Evolutionary conservation across 2,329 filamentous ascomycete species (phyloP).

Genomic region (Aspergillus fischeri): DNA sequence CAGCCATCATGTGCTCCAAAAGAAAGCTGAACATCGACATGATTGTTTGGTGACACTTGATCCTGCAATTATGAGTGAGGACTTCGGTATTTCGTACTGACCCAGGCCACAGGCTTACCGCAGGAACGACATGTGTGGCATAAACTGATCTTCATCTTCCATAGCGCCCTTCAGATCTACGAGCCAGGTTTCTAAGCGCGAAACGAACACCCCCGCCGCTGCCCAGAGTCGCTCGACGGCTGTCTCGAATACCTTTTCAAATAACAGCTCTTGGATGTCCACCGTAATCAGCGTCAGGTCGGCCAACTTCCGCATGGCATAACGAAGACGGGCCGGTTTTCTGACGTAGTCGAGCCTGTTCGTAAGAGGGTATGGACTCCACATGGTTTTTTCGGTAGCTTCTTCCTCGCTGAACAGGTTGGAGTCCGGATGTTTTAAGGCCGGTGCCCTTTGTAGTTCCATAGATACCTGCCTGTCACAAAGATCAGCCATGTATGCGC

Average conservation of each 20-base stretch:
- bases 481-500: slow-evolving; percentile 6
- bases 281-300: slow-evolving; percentile 20
- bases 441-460: slow-evolving; percentile 18
- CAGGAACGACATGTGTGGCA: slow-evolving; percentile 26
- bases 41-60: slow-evolving; percentile 24
- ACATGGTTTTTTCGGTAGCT: slow-evolving; percentile 16
- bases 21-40: slow-evolving; percentile 24
- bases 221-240: slow-evolving; percentile 15
- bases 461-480: slow-evolving; percentile 25
- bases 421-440: slow-evolving; percentile 16
- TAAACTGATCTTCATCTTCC: slow-evolving; percentile 13
- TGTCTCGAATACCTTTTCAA: slow-evolving; percentile 14
- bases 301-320: slow-evolving; percentile 18
- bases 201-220: slow-evolving; percentile 15
- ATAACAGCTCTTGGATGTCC: slow-evolving; percentile 23
- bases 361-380: slow-evolving; percentile 31
- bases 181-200: slow-evolving; percentile 21
- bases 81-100: neutral
- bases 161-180: slow-evolving; percentile 15
- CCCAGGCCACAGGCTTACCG: slow-evolving; percentile 20
- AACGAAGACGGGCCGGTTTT: slow-evolving; percentile 25
- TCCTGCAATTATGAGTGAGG: slow-evolving; percentile 18
- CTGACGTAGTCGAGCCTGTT: slow-evolving; percentile 23
- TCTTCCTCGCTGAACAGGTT: slow-evolving; percentile 12
- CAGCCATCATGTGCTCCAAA: slow-evolving; percentile 13